These are phyloP conservation scores for Saccharomyces eubayanus DNA, from an alignment of 805 yeast genomes.

Conservation along the genomic window DNA sequence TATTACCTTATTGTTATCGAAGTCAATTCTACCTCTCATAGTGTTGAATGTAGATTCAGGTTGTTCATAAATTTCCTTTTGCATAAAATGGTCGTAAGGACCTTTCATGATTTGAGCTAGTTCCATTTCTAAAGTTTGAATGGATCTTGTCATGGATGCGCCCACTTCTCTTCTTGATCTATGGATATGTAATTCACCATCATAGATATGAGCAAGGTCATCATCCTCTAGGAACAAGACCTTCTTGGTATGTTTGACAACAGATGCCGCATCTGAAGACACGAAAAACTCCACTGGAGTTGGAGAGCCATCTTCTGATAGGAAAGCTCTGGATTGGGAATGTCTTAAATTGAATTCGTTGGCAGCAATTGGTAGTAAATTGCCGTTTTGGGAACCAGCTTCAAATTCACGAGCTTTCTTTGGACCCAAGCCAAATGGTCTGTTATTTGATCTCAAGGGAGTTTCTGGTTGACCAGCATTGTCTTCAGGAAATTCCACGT, in stretches of 20 bases:
- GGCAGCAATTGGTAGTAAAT: conserved; percentile 46
- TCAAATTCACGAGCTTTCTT: not conserved
- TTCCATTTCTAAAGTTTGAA: conserved; percentile 94
- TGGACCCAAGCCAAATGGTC: not conserved
- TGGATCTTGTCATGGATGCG: conserved; percentile 89
- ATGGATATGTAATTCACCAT: conserved; percentile 97
- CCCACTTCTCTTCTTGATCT: conserved; percentile 84
- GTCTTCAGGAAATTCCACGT: conserved; percentile 87
- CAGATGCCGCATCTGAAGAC: conserved; percentile 96
- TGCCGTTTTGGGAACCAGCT: conserved; percentile 3
- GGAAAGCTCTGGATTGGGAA: conserved; percentile 92
- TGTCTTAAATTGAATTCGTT: conserved; percentile 58
- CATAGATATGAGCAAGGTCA: conserved; percentile 95
- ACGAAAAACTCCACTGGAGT: conserved; percentile 92
- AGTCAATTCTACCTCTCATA: conserved; percentile 98
- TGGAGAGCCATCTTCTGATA: conserved; percentile 87
- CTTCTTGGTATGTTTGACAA: conserved; percentile 92
- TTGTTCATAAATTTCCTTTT: conserved; percentile 96
- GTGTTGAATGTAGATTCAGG: conserved; percentile 97
- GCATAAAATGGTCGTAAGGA: conserved; percentile 92
- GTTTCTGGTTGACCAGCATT: conserved; percentile 31
- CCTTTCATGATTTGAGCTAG: conserved; percentile 98
- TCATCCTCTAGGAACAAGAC: conserved; percentile 95
- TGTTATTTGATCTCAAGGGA: conserved; percentile 8
- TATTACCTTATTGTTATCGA: conserved; percentile 63